phyloP scores from a whole-genome alignment of 805 yeast species.

The Starmerella tilneyi region DNA sequence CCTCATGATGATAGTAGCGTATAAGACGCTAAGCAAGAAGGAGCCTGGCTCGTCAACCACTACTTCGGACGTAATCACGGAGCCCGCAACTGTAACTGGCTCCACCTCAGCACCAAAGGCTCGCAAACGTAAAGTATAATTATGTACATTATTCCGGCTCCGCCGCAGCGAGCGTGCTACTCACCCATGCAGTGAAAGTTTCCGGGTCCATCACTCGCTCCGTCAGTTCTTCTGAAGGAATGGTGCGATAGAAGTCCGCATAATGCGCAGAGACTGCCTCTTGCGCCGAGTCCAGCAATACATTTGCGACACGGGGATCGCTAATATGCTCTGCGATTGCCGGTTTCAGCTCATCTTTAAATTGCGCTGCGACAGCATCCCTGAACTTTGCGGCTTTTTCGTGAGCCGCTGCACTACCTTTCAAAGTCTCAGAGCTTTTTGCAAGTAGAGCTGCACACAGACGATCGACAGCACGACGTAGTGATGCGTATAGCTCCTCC shows the following conservation, averaged over 20 bases:
- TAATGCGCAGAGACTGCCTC: conserved; percentile 51
- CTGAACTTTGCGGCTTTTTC: conserved; percentile 32
- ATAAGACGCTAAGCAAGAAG: background rate
- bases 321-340: conserved; percentile 61
- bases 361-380: conserved; percentile 36
- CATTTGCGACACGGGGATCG: conserved; percentile 43
- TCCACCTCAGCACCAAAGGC: background rate
- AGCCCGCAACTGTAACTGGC: background rate
- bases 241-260: conserved; percentile 39
- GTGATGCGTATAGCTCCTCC: conserved; percentile 59
- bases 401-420: conserved; percentile 22
- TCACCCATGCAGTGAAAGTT: conserved; percentile 42
- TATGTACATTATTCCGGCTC: too few species aligned
- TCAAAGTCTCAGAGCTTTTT: conserved; percentile 32
- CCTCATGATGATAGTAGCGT: conserved; percentile 51
- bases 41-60: too few species aligned
- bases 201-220: conserved; percentile 57
- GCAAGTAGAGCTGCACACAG: conserved; percentile 11
- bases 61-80: too few species aligned
- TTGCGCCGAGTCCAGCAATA: conserved; percentile 55
- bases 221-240: conserved; percentile 24
- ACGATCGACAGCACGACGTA: conserved; percentile 50
- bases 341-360: conserved; percentile 45
- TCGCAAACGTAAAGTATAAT: conserved; percentile 4
- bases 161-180: conserved; percentile 8